Percentiles rank a stretch among this genome's conserved stretches.
These are phyloP conservation scores for Talaromyces proteolyticus DNA, from an alignment of 495 filamentous ascomycete species.

Conservation along the genomic window DNA sequence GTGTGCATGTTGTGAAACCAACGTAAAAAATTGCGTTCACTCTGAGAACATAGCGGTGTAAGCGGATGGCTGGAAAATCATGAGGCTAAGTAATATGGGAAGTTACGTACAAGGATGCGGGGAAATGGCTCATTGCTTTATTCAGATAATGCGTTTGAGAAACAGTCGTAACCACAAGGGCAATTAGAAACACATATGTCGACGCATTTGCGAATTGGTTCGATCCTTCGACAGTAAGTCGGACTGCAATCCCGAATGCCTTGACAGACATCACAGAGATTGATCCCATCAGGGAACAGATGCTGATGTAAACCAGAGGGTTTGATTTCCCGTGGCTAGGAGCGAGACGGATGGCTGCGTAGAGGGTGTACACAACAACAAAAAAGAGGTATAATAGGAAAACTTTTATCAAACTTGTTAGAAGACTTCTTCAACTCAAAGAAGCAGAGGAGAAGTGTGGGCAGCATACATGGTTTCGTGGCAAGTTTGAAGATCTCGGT, in stretches of 20 bases:
- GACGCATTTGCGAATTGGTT: conserved; percentile 93
- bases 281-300: conserved; percentile 93
- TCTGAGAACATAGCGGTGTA: conserved; percentile 35
- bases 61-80: not conserved
- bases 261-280: conserved; percentile 98
- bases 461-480: conserved; percentile 77
- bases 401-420: conserved; percentile 46
- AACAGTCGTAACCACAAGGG: conserved; percentile 85
- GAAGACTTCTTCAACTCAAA: not conserved
- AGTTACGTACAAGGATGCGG: conserved; percentile 91
- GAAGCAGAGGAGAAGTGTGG: not conserved
- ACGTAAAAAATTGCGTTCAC: conserved; percentile 99
- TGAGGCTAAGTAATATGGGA: not conserved
- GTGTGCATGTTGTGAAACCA: conserved; percentile 92
- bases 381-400: conserved; percentile 78
- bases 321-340: conserved; percentile 88
- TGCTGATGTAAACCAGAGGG: conserved; percentile 90
- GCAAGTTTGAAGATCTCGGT: conserved; percentile 86
- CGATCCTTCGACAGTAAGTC: conserved; percentile 81
- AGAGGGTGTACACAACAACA: conserved; percentile 71
- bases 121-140: conserved; percentile 94
- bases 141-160: conserved; percentile 99
- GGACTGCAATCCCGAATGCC: conserved; percentile 93
- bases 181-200: conserved; percentile 94
- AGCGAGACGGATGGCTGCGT: conserved; percentile 94